Evolutionary conservation across 805 yeast species (phyloP), one percentile per base, ranked within the genome.

Genomic region (Candida nemodendra): DNA sequence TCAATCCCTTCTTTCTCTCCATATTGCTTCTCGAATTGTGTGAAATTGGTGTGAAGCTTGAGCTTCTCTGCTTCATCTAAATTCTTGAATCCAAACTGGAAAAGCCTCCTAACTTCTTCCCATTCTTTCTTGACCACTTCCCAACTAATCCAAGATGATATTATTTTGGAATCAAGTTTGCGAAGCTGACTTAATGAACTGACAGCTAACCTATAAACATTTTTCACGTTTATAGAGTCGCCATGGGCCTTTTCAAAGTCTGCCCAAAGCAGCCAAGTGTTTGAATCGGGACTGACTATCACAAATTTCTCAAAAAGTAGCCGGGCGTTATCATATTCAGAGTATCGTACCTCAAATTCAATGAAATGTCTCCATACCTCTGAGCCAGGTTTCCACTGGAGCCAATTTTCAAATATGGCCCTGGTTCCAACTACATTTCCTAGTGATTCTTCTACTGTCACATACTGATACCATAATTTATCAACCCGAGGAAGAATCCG

Each of bases 391-490:
- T 76, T 78, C 88, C 95, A 84, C 18, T 68, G 64, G 34, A 84
- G 64, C 99, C 99, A 91, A 39, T 83, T 70, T 41, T 80, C 79
- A 60, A 82, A 90, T 5, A 91, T 68, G 11, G 62, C 59, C 34
- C 95, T 62, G 2, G 82, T 82, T 6, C 81, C 80, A 4, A 65
- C 57, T 27, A 76, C 63, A 53, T 87, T 79, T 27, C 79, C 80
- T 18, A 88, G 62, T 0, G 84, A 72, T 60, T 89, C 97, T 59
- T 89, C 97, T 13, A 90, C 74, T 31, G 83, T 80, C 6, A 85
- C 80, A 53, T 87, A 89, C 42, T 79, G 72, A 55, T 76, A 85
- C 97, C 98, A 91, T 15, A 91, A 63, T 57, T 90, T 90, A 51
- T 84, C 90, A 4, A 83, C 79, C 18, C 86, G 68, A 0, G 98